Conservation (phyloP, 495 filamentous ascomycete species). For the Friedmanniomyces simplex region DNA sequence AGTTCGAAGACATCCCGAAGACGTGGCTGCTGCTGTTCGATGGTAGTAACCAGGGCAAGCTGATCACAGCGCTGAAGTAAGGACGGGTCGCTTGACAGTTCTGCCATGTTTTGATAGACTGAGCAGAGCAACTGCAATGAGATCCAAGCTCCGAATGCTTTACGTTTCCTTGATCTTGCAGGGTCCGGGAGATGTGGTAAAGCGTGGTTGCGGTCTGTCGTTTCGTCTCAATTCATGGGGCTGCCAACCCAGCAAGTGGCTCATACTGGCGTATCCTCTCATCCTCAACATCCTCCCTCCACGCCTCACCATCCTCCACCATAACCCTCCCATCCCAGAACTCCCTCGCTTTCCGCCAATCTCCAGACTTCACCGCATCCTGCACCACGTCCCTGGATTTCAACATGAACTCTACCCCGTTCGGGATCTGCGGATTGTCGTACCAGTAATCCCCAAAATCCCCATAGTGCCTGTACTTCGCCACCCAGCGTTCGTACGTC, state of each 20-base stretch:
- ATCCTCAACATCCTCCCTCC: background rate
- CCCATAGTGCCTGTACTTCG: background rate
- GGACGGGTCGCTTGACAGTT: constrained; percentile 1
- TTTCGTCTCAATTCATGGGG: too few relatives aligned
- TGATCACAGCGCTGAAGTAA: constrained; percentile 25
- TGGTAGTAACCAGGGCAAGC: constrained; percentile 31
- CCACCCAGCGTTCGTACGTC: background rate
- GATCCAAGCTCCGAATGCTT: background rate
- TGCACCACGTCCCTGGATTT: background rate
- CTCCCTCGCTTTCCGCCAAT: background rate
- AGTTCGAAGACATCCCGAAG: constrained; percentile 34
- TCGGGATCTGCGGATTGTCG: background rate
- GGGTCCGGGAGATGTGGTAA: too few relatives aligned
- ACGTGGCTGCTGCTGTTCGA: constrained; percentile 31
- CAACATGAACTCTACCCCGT: background rate
- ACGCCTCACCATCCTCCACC: background rate
- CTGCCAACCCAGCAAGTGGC: background rate
- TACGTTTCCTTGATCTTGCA: too few relatives aligned
- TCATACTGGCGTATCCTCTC: background rate
- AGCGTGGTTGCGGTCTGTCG: too few relatives aligned
- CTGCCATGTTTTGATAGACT: background rate
- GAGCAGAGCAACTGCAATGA: background rate
- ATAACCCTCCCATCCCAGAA: background rate
- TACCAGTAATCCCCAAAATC: background rate
- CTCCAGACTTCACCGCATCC: background rate